phyloP scores from a whole-genome alignment of 805 yeast species.

The Starmerella bombicola region DNA sequence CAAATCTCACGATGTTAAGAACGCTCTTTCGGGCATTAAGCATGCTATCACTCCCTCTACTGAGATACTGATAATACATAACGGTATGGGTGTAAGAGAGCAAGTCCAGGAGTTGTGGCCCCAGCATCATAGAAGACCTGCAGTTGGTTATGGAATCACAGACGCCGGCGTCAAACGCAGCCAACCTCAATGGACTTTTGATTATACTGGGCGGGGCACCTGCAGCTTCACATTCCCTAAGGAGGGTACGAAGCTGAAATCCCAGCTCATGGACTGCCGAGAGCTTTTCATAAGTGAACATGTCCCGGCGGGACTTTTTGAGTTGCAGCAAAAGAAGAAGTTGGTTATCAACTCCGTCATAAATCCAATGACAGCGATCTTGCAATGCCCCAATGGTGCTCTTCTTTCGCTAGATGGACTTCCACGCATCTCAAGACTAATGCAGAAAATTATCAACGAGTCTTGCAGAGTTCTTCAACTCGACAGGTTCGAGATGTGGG shows the following conservation, averaged over 20 bases:
- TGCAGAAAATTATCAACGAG: slow-evolving; percentile 37
- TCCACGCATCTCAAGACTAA: slow-evolving; percentile 26
- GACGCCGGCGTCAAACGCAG: slow-evolving; percentile 68
- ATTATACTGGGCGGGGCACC: slow-evolving; percentile 60
- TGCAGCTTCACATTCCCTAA: slow-evolving; percentile 2
- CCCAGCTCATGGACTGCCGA: background rate
- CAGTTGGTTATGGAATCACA: slow-evolving; percentile 58
- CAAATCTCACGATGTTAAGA: slow-evolving; percentile 60
- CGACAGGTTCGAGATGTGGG: slow-evolving; percentile 27
- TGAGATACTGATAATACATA: slow-evolving; percentile 59
- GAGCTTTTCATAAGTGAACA: slow-evolving; percentile 11
- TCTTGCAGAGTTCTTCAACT: slow-evolving; percentile 30
- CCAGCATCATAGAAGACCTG: slow-evolving; percentile 36
- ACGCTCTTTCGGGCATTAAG: slow-evolving; percentile 47
- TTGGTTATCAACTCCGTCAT: slow-evolving; percentile 70
- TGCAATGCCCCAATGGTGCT: slow-evolving; percentile 70
- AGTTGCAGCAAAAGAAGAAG: slow-evolving; percentile 58
- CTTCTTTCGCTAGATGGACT: slow-evolving; percentile 33
- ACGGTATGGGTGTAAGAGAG: slow-evolving; percentile 67
- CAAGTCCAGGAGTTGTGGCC: slow-evolving; percentile 47
- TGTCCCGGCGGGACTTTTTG: slow-evolving; percentile 34
- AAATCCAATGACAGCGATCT: slow-evolving; percentile 68
- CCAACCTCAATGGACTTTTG: slow-evolving; percentile 34
- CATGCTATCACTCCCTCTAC: slow-evolving; percentile 39
- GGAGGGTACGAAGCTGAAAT: background rate